A percentile compares a stretch with the other conserved stretches of the same genome.
phyloP scores from a whole-genome alignment of 805 yeast genomes.

The Yarrowia sp. region DNA sequence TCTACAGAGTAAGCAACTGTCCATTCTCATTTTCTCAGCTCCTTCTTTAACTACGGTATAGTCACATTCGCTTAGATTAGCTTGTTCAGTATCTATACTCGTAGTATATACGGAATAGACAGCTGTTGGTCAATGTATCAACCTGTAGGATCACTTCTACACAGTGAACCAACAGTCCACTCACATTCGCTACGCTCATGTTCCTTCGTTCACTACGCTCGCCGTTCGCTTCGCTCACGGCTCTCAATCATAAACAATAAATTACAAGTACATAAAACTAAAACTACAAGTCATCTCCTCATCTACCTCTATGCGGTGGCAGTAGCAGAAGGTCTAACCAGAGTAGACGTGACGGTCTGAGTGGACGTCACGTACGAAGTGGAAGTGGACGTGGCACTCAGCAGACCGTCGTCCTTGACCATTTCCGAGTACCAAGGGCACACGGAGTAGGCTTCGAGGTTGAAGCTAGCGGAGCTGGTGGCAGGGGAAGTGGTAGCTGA shows the following conservation, averaged over 20 bases:
- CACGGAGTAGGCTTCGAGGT: constrained; percentile 19
- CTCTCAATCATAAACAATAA: neutral
- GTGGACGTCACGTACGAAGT: constrained; percentile 12
- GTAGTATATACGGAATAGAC: too few species aligned
- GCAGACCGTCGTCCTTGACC: neutral
- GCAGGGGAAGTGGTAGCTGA: constrained; percentile 1
- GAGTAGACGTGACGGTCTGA: constrained; percentile 15
- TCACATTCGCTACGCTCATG: too few species aligned
- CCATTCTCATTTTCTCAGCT: too few species aligned
- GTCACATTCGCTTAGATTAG: too few species aligned
- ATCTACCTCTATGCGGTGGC: neutral
- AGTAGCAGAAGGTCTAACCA: constrained; percentile 9
- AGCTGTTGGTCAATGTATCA: too few species aligned
- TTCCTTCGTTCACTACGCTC: neutral
- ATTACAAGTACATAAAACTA: neutral
- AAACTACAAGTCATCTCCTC: neutral
- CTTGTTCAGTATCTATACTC: too few species aligned
- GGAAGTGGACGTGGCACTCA: constrained; percentile 13
- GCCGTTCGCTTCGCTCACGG: neutral
- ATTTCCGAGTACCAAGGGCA: constrained; percentile 26
- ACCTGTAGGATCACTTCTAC: too few species aligned
- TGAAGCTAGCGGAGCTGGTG: neutral
- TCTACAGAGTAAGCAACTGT: too few species aligned
- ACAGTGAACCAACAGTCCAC: too few species aligned
- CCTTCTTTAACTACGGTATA: too few species aligned